phyloP scores from a whole-genome alignment of 2,329 filamentous ascomycete species.

The Aspergillus floridensis region DNA sequence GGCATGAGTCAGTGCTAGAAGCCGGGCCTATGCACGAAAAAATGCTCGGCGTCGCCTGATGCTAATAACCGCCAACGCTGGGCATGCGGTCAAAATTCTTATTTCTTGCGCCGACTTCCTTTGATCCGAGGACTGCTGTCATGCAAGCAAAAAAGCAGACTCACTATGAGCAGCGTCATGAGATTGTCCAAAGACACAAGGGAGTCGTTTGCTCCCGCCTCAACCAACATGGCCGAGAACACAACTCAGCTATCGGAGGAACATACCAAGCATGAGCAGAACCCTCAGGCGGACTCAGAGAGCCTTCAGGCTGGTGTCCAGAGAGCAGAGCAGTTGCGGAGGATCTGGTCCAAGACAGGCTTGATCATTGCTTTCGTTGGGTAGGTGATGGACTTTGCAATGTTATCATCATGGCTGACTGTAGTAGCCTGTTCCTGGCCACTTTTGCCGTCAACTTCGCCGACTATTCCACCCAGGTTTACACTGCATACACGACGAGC shows the following conservation, averaged over 20 bases:
- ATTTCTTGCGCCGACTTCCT: not conserved
- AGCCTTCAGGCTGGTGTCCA: conserved; percentile 22
- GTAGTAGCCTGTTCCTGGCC: conserved; percentile 17
- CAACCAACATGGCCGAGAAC: not conserved
- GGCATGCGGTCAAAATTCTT: not conserved
- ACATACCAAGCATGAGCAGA: conserved; percentile 7
- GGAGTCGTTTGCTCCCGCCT: not conserved
- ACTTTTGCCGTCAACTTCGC: conserved; percentile 22
- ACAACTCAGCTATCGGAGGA: not conserved
- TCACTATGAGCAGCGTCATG: not conserved
- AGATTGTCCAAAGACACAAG: not conserved
- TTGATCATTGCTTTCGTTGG: conserved; percentile 20
- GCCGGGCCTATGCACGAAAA: not conserved
- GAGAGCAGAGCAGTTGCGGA: conserved; percentile 20
- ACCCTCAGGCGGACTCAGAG: not conserved
- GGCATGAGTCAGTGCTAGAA: not conserved
- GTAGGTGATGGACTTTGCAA: not conserved
- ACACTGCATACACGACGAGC: conserved; percentile 23
- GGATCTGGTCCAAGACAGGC: conserved; percentile 20
- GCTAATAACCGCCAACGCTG: not conserved
- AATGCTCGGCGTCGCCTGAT: not conserved
- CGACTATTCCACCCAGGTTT: conserved; percentile 24
- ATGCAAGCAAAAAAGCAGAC: not conserved
- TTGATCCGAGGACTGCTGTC: not conserved
- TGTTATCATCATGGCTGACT: not conserved